These are phyloP conservation scores for Beauveria australis DNA, from an alignment of 2,329 filamentous ascomycete species.

Conservation along the genomic window DNA sequence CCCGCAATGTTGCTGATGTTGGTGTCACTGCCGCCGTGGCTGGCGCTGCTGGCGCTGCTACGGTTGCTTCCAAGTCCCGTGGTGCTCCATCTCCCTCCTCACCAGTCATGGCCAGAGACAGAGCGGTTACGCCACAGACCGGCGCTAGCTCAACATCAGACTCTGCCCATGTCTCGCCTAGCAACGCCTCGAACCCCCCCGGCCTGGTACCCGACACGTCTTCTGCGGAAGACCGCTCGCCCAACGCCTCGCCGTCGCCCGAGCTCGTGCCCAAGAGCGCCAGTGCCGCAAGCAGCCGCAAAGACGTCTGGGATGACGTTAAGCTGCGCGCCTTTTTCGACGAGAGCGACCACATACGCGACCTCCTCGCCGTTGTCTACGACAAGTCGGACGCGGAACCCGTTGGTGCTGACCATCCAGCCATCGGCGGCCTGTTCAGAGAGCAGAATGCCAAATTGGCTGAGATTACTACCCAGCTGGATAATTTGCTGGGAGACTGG, in stretches of 20 bases:
- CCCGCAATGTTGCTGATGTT: conserved; percentile 22
- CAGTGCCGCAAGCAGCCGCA: conserved; percentile 27
- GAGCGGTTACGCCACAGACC: conserved; percentile 19
- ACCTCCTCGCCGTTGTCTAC: conserved; percentile 84
- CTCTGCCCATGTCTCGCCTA: conserved; percentile 45
- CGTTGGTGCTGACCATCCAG: conserved; percentile 74
- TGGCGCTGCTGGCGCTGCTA: not conserved
- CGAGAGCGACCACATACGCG: conserved; percentile 77
- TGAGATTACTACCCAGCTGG: conserved; percentile 82
- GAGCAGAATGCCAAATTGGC: conserved; percentile 80
- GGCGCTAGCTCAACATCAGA: conserved; percentile 31
- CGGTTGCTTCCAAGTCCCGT: not conserved
- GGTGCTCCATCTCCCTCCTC: not conserved
- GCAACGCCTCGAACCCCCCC: conserved; percentile 46
- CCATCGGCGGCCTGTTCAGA: conserved; percentile 71
- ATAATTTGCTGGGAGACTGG: conserved; percentile 79
- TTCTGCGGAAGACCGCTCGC: conserved; percentile 59
- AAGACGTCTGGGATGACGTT: conserved; percentile 68
- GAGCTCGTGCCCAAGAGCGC: conserved; percentile 42
- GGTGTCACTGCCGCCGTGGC: conserved; percentile 20
- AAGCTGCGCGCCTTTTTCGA: conserved; percentile 86
- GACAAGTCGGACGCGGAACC: conserved; percentile 80
- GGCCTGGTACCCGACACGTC: conserved; percentile 63
- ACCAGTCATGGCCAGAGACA: conserved; percentile 17
- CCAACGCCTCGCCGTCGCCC: conserved; percentile 56